A percentile compares a stretch with the other conserved stretches of the same genome.
Evolutionary conservation across 306 rosid species (phyloP).

Genomic region (Prunus dulcis): DNA sequence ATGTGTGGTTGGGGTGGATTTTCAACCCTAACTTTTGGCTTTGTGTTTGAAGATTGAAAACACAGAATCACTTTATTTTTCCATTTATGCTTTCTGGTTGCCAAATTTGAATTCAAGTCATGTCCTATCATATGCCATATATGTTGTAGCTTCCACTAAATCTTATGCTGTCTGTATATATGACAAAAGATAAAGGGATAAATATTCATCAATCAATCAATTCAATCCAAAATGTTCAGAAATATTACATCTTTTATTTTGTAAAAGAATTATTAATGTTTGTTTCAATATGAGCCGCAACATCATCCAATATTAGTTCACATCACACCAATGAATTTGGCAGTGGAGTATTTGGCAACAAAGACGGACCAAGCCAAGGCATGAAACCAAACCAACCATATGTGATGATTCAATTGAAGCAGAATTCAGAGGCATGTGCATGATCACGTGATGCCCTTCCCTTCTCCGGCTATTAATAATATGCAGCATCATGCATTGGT

Average conservation of each 20-base stretch:
- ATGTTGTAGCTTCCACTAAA: background rate
- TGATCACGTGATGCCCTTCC: conserved; percentile 20
- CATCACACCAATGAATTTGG: background rate
- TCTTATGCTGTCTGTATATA: no score
- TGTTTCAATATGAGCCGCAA: background rate
- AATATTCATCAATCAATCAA: background rate
- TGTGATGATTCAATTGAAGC: conserved; percentile 19
- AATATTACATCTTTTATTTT: no score
- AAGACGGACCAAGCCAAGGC: background rate
- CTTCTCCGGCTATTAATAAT: background rate
- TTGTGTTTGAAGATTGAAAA: background rate
- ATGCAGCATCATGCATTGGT: conserved; percentile 33
- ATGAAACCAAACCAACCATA: background rate
- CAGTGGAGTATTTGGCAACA: background rate
- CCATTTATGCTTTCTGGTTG: background rate
- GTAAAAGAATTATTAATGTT: background rate
- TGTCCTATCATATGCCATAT: background rate
- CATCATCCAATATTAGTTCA: background rate
- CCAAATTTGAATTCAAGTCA: background rate
- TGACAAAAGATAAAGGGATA: background rate
- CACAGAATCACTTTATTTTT: background rate
- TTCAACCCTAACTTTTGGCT: conserved; percentile 2
- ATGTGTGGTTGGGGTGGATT: conserved; percentile 22
- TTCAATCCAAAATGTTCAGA: background rate
- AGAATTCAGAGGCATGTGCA: conserved; percentile 40